Conservation (phyloP, 805 yeast genomes). For the Starmera dryadoides region DNA sequence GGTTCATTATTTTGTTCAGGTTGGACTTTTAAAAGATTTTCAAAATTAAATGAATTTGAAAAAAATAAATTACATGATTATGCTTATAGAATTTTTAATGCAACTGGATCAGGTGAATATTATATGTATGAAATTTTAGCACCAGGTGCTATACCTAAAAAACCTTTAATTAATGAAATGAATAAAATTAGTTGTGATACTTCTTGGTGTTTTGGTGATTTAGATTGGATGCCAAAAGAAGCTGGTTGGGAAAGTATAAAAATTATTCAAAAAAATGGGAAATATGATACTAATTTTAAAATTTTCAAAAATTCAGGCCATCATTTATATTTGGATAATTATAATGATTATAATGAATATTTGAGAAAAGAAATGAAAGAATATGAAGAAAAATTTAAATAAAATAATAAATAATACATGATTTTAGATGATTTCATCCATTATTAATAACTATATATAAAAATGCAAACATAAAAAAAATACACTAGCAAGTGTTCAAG, state of each 20-base stretch:
- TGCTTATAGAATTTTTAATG: conserved; percentile 77
- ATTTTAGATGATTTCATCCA: not conserved
- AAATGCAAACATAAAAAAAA: too few species aligned
- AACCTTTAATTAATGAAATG: conserved; percentile 48
- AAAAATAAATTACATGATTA: conserved; percentile 67
- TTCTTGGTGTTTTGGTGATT: conserved; percentile 80
- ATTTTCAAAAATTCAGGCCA: conserved; percentile 60
- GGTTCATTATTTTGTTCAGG: conserved; percentile 85
- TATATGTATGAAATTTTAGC: conserved; percentile 76
- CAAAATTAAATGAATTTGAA: conserved; percentile 35
- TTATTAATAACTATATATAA: too few species aligned
- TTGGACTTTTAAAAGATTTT: conserved; percentile 82
- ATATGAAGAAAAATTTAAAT: conserved; percentile 5
- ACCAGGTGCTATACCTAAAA: conserved; percentile 87
- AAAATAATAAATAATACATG: not conserved
- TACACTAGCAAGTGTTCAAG: too few species aligned
- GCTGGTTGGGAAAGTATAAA: conserved; percentile 29
- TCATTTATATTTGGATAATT: conserved; percentile 71
- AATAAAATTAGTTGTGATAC: conserved; percentile 48
- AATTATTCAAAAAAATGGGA: conserved; percentile 14
- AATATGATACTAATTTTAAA: conserved; percentile 25
- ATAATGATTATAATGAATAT: conserved; percentile 41
- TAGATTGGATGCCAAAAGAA: conserved; percentile 55
- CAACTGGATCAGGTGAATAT: conserved; percentile 90
- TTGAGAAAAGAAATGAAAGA: conserved; percentile 44